phyloP scores from a whole-genome alignment of 2,329 filamentous ascomycete genomes.

The Eutypa lata region DNA sequence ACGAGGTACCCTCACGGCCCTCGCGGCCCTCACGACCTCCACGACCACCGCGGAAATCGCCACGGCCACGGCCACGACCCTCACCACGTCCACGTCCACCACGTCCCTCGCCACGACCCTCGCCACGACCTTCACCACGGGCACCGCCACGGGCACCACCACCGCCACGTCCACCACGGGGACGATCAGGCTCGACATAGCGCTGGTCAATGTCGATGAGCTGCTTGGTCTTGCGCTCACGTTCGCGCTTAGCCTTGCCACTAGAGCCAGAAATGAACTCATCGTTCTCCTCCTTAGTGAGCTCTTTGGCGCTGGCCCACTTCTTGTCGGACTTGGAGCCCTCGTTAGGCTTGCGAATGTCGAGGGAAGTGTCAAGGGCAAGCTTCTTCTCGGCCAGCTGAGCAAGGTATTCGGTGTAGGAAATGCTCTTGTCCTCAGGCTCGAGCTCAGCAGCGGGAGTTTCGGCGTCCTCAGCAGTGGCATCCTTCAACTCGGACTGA shows the following conservation, averaged over 20 bases:
- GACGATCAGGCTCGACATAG: constrained; percentile 67
- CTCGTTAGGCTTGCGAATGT: constrained; percentile 89
- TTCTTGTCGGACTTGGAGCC: constrained; percentile 85
- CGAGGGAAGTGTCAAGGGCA: constrained; percentile 59
- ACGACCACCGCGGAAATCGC: constrained; percentile 43
- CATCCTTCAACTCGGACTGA: constrained; percentile 76
- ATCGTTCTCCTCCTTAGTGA: constrained; percentile 64
- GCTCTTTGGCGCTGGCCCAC: constrained; percentile 80
- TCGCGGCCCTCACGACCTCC: constrained; percentile 46
- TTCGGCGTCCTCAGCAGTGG: constrained; percentile 44
- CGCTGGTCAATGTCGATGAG: constrained; percentile 84
- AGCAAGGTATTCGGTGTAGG: constrained; percentile 84
- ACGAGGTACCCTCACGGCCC: constrained; percentile 44
- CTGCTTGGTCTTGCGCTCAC: constrained; percentile 90
- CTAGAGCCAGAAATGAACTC: constrained; percentile 72
- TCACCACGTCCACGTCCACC: constrained; percentile 49
- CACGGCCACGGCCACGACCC: constrained; percentile 41
- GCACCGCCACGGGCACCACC: constrained; percentile 52
- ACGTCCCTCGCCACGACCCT: constrained; percentile 46
- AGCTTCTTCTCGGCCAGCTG: constrained; percentile 71
- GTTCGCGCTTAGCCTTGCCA: constrained; percentile 80
- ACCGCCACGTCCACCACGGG: constrained; percentile 51
- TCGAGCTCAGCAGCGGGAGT: constrained; percentile 48
- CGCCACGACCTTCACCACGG: constrained; percentile 44
- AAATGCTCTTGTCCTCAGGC: constrained; percentile 84